phyloP scores from a whole-genome alignment of 2,329 filamentous ascomycete species.

The Lachnellula hyalina region DNA sequence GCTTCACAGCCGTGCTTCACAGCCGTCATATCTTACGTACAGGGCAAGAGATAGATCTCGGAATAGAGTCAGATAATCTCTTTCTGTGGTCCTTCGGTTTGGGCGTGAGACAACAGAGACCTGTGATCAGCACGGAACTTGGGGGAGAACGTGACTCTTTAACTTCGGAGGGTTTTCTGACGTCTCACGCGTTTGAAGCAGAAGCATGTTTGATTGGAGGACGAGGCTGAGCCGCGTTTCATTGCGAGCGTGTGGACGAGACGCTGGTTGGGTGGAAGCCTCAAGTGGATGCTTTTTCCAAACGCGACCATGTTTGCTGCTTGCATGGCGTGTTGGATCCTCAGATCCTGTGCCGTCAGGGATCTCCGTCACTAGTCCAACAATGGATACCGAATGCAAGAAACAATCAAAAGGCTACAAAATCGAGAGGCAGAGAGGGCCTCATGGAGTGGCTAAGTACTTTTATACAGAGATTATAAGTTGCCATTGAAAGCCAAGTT shows the following conservation, averaged over 20 bases:
- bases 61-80: slow-evolving; percentile 5
- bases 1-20: not conserved
- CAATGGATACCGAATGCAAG: not conserved
- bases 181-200: slow-evolving; percentile 6
- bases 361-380: not conserved
- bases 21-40: not conserved
- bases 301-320: slow-evolving; percentile 20
- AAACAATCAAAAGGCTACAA: not conserved
- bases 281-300: slow-evolving; percentile 16
- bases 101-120: slow-evolving; percentile 7
- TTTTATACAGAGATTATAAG: not conserved
- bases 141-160: slow-evolving; percentile 12
- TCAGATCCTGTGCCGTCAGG: slow-evolving; percentile 11
- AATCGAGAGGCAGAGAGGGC: not conserved
- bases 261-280: slow-evolving; percentile 12
- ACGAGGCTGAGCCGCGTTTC: slow-evolving; percentile 16
- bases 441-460: not conserved
- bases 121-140: slow-evolving; percentile 14
- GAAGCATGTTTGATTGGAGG: slow-evolving; percentile 8
- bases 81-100: not conserved
- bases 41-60: not conserved
- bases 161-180: slow-evolving; percentile 1
- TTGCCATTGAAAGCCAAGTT: not conserved
- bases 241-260: slow-evolving; percentile 1
- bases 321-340: slow-evolving; percentile 12